Percentiles rank a stretch among this genome's conserved stretches.
Evolutionary conservation across 805 yeast genomes (phyloP).

Genomic region (Candida dendrica): DNA sequence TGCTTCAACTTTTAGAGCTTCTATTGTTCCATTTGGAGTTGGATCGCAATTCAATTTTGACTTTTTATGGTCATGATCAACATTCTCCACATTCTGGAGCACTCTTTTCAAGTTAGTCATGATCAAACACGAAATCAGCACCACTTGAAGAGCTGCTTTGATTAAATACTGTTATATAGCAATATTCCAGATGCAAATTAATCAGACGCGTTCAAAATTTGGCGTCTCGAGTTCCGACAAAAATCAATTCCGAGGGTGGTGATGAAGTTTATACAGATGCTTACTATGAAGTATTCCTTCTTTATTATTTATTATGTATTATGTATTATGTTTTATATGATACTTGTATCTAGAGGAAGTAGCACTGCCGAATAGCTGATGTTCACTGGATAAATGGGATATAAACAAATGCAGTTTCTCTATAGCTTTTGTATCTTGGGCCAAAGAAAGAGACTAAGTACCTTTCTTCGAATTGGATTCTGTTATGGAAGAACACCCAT

Average conservation of each 20-base stretch:
- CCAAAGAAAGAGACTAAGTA: conserved; percentile 67
- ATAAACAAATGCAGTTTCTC: conserved; percentile 38
- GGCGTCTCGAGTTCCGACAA: too few species aligned
- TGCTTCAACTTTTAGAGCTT: conserved; percentile 17
- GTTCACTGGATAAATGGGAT: conserved; percentile 52
- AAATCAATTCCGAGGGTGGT: too few species aligned
- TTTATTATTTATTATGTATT: too few species aligned
- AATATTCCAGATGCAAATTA: too few species aligned
- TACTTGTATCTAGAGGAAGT: too few species aligned
- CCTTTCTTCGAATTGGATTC: conserved; percentile 70
- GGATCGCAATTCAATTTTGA: conserved; percentile 9
- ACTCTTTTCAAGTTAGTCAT: conserved; percentile 2
- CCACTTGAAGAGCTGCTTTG: too few species aligned
- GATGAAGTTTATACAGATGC: too few species aligned
- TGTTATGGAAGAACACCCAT: conserved; percentile 56
- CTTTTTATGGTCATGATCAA: conserved; percentile 7
- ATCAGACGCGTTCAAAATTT: too few species aligned
- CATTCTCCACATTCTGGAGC: conserved; percentile 1
- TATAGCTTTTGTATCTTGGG: conserved; percentile 50
- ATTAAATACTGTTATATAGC: too few species aligned
- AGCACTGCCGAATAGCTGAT: too few species aligned
- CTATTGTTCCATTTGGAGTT: conserved; percentile 13
- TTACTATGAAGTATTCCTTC: too few species aligned
- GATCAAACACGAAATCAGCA: not conserved
- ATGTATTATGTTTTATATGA: too few species aligned